Base-by-base conservation (phyloP, 202 grass and related monocot species). In the Sporobolus alterniflorus region DNA sequence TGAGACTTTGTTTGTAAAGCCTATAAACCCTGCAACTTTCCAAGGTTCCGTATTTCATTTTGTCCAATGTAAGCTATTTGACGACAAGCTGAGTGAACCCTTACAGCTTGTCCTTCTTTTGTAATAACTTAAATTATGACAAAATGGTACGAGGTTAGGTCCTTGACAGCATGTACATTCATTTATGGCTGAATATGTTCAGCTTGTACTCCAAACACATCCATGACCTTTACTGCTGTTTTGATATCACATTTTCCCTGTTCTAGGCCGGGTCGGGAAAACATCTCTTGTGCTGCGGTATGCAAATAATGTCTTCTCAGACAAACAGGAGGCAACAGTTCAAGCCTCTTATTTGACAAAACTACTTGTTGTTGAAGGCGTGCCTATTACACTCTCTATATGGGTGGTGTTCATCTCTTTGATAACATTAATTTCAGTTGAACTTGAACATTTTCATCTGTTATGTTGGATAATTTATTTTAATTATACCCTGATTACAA, bases 301-400 rank as follows among this genome's bases (percentile, higher is more conserved):
- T 77, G 88, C 93, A 64, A 96, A 91, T 86, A 79, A 96, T 76
- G 69, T 85, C 56, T 96, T 96, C 80, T 93, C 90, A 22, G 90
- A 93, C 13, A 96, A 96, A 74, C 88, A 96, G 74, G 90, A 96
- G 82, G 90, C 93, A 79, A 96, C 90, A 2, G 80, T 96, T 79
- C 90, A 96, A 84, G 90, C 93, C 83, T 92, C 90, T 72, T 95
- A 92, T 79, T 78, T 95, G 51, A 86, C 85, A 81, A 96, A 93
- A 62, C 81, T 80, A 74, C 80, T 93, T 83, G 67, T 91, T 63
- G 86, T 93, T 83, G 90, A 92, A 85, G 93, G 86, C 87, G 83
- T 93, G 83, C 88, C 90, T 91, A 78, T 96, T 88, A 93, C 73
- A 33, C 92, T 93, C 62, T 96, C 93, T 89, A 91, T 96, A 78